Conservation (phyloP, 306 rosid species). For the Medicago arabica region DNA sequence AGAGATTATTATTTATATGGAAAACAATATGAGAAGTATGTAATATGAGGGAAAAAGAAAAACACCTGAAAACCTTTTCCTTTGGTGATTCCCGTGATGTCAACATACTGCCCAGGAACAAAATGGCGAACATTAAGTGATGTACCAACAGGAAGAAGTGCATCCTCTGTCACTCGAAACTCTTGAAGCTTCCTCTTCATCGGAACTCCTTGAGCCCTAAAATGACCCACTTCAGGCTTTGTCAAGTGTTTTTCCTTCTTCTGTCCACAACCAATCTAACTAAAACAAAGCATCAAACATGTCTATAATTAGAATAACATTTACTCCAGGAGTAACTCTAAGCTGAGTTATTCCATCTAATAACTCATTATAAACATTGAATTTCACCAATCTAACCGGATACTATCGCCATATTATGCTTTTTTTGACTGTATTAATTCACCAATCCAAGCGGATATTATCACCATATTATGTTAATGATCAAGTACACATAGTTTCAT, state of each 20-base stretch:
- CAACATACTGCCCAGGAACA: constrained; percentile 95
- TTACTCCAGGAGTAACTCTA: background rate
- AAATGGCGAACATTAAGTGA: constrained; percentile 86
- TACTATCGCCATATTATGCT: too few species aligned
- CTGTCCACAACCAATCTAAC: constrained; percentile 99
- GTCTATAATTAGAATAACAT: constrained; percentile 42
- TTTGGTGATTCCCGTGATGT: constrained; percentile 78
- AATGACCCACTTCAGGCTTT: constrained; percentile 96
- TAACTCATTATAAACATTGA: background rate
- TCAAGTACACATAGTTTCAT: background rate
- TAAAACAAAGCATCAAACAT: constrained; percentile 52
- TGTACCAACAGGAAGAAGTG: constrained; percentile 93
- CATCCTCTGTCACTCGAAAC: constrained; percentile 94
- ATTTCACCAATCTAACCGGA: too few species aligned
- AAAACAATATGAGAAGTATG: background rate
- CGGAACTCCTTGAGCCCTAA: constrained; percentile 96
- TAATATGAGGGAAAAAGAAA: constrained; percentile 15
- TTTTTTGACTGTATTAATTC: too few species aligned
- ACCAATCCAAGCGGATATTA: too few species aligned
- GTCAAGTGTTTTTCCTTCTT: constrained; percentile 91
- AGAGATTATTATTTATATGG: background rate
- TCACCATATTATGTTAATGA: background rate
- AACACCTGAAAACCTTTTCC: constrained; percentile 98
- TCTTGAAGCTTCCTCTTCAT: constrained; percentile 85
- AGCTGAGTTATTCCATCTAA: background rate